Percentiles rank a stretch among this genome's conserved stretches.
Evolutionary conservation across 352 stramenopile genomes (phyloP).

Genomic region (Globisporangium parvum): DNA sequence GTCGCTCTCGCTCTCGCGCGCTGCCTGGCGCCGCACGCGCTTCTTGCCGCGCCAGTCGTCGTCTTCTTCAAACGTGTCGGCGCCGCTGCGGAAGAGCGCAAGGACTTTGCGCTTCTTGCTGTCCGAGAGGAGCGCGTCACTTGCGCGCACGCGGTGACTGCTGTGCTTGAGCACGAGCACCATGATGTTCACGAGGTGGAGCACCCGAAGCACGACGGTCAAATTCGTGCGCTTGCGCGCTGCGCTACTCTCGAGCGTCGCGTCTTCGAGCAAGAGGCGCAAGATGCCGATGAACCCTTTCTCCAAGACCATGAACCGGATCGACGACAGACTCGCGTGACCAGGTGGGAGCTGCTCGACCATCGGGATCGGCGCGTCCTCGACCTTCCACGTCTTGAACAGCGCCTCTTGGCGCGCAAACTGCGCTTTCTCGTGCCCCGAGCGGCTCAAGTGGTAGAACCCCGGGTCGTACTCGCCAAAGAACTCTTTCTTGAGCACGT

Average conservation of each 20-base stretch:
- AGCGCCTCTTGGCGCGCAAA: slow-evolving; percentile 74
- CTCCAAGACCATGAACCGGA: slow-evolving; percentile 59
- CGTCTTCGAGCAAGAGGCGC: slow-evolving; percentile 62
- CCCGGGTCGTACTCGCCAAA: slow-evolving; percentile 77
- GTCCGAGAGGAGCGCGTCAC: slow-evolving; percentile 25
- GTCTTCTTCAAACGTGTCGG: slow-evolving; percentile 54
- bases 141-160: slow-evolving; percentile 14
- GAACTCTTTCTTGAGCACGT: slow-evolving; percentile 72
- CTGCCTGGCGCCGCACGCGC: slow-evolving; percentile 51
- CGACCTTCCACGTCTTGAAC: slow-evolving; percentile 74
- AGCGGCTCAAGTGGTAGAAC: slow-evolving; percentile 74
- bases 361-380: slow-evolving; percentile 60
- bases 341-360: slow-evolving; percentile 48
- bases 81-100: slow-evolving; percentile 42
- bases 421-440: slow-evolving; percentile 74
- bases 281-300: slow-evolving; percentile 59
- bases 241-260: slow-evolving; percentile 17
- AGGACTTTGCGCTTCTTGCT: slow-evolving; percentile 48
- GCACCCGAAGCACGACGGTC: slow-evolving; percentile 55
- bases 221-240: slow-evolving; percentile 52
- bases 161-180: slow-evolving; percentile 54
- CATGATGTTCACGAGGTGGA: slow-evolving; percentile 64
- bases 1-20: slow-evolving; percentile 34
- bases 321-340: slow-evolving; percentile 41
- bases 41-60: slow-evolving; percentile 57